Conservation (phyloP, 148 eudicot species). For the Fagopyrum tataricum region DNA sequence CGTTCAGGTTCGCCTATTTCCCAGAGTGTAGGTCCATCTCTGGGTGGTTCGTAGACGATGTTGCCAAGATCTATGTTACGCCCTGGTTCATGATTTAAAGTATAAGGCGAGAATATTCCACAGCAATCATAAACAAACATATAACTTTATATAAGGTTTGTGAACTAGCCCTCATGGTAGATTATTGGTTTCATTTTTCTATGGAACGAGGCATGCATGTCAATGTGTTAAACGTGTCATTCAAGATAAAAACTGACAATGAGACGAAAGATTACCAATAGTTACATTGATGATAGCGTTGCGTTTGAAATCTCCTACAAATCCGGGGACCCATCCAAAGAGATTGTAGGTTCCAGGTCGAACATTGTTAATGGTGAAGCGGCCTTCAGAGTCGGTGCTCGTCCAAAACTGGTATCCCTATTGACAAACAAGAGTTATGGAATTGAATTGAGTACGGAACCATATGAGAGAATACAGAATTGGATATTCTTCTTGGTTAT, state of each 20-base stretch:
- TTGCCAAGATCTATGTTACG: slow-evolving; percentile 50
- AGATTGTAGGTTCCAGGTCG: slow-evolving; percentile 49
- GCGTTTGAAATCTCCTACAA: slow-evolving; percentile 57
- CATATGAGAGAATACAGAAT: neutral
- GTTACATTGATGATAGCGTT: slow-evolving; percentile 34
- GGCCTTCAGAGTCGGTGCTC: slow-evolving; percentile 43
- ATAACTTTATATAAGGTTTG: no score
- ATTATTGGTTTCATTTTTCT: neutral
- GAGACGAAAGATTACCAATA: slow-evolving; percentile 34
- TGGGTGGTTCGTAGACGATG: slow-evolving; percentile 54
- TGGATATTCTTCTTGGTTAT: no score
- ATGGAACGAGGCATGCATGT: neutral
- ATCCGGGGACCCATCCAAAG: slow-evolving; percentile 65
- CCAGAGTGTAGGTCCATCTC: slow-evolving; percentile 84
- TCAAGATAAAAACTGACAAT: neutral
- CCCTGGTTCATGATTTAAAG: slow-evolving; percentile 27
- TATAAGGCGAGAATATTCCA: neutral
- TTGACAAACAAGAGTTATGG: neutral
- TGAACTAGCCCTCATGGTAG: no score
- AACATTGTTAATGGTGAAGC: slow-evolving; percentile 39
- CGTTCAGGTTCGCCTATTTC: slow-evolving; percentile 84
- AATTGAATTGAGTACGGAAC: neutral
- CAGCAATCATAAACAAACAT: no score
- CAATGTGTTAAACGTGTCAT: neutral
- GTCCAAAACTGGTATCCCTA: slow-evolving; percentile 85